Base-by-base conservation (phyloP, 2,329 filamentous ascomycete species). In the Paecilomyces niveus region DNA sequence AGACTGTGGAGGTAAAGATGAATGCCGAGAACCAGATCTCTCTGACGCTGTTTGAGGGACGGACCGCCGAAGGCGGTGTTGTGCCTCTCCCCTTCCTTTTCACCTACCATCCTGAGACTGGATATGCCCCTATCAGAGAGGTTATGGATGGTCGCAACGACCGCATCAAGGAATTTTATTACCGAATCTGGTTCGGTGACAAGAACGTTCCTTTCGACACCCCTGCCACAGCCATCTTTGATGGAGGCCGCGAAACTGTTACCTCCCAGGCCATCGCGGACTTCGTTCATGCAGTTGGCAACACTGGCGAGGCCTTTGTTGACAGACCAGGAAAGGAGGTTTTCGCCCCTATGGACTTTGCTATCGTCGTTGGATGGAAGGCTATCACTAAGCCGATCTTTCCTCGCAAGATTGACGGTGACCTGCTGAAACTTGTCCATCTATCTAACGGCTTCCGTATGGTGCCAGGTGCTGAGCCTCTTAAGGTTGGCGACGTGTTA, bases 381-480 rank as follows among this genome's bases (percentile, higher is more conserved):
- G 94, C 94, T 51, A 99, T 99, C 70, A 99, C 92, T 10, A 97
- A 97, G 83, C 94, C 94, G 13, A 99, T 99, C 75, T 99, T 99
- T 83, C 94, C 94, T 64, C 88, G 92, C 66, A 90, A 87, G 61
- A 97, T 99, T 68, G 94, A 99, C 67, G 94, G 95, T 64, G 94
- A 99, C 72, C 81, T 99, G 57, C 83, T 99, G 61, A 97, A 96
- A 79, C 86, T 99, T 57, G 93, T 99, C 11, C 94, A 99, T 77
- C 79, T 99, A 61, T 97, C 94, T 54, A 99, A 99, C 75, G 88
- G 90, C 62, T 99, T 97, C 87, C 89, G 94, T 68, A 99, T 99
- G 94, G 85, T 97, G 65, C 92, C 94, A 31, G 94, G 95, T 58
- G 94, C 93, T 1, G 87, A 96, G 72, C 93, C 94, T 15, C 79